Percentiles rank a stretch among this genome's conserved stretches.
These are phyloP conservation scores for Metarhizium anisopliae DNA, from an alignment of 2,329 filamentous ascomycete species.

Conservation along the genomic window DNA sequence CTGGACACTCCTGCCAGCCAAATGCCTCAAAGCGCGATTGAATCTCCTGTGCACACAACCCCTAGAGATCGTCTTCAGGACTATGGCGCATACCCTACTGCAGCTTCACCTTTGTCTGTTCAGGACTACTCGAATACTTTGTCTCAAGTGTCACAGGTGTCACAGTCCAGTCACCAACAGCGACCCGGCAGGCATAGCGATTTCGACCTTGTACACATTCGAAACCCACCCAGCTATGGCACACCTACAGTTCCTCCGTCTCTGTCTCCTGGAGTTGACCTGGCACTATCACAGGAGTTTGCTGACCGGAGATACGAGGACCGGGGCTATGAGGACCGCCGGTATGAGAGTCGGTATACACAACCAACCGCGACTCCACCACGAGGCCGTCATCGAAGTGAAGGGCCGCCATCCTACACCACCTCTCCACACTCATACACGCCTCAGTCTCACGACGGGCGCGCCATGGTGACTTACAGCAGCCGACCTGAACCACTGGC, in stretches of 20 bases:
- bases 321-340: slow-evolving; percentile 24
- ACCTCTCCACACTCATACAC: slow-evolving; percentile 22
- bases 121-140: slow-evolving; percentile 27
- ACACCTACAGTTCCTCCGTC: slow-evolving; percentile 44
- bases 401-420: slow-evolving; percentile 18
- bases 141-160: slow-evolving; percentile 15
- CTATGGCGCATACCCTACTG: slow-evolving; percentile 7
- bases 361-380: slow-evolving; percentile 29
- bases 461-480: slow-evolving; percentile 29
- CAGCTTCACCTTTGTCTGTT: slow-evolving; percentile 21
- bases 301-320: slow-evolving; percentile 49
- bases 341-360: slow-evolving; percentile 33
- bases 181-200: slow-evolving; percentile 26
- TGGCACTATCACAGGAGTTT: slow-evolving; percentile 45
- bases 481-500: slow-evolving; percentile 20
- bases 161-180: slow-evolving; percentile 20
- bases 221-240: slow-evolving; percentile 27
- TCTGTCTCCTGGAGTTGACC: slow-evolving; percentile 53
- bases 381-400: slow-evolving; percentile 30
- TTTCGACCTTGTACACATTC: slow-evolving; percentile 23
- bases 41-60: slow-evolving; percentile 13
- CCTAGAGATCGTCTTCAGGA: slow-evolving; percentile 12
- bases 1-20: slow-evolving; percentile 32
- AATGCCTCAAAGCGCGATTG: slow-evolving; percentile 22
- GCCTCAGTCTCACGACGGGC: slow-evolving; percentile 35